Evolutionary conservation across 306 rosid species (phyloP).

Genomic region (Hippophae rhamnoides): DNA sequence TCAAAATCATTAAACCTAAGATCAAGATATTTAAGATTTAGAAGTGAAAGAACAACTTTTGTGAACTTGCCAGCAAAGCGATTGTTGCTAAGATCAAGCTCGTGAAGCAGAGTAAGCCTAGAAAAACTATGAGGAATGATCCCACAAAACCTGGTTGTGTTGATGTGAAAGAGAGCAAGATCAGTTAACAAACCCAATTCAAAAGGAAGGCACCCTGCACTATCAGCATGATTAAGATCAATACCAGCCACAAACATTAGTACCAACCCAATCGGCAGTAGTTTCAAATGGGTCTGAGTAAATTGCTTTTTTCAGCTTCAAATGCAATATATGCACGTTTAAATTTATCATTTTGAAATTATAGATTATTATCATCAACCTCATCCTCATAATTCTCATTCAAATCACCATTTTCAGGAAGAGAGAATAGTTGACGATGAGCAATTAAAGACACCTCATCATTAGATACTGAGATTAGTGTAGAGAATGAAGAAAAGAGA

Average conservation of each 20-base stretch:
- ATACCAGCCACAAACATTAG: conserved; percentile 11
- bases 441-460: too few relatives aligned
- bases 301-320: too few relatives aligned
- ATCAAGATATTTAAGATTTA: conserved; percentile 19
- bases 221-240: conserved; percentile 25
- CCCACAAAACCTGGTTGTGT: conserved; percentile 25
- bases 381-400: too few relatives aligned
- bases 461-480: too few relatives aligned
- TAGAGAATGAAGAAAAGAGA: too few relatives aligned
- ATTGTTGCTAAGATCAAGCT: conserved; percentile 24
- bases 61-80: conserved; percentile 19
- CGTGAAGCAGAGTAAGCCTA: conserved; percentile 15
- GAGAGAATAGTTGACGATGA: too few relatives aligned
- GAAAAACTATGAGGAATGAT: conserved; percentile 11
- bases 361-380: too few relatives aligned
- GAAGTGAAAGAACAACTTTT: conserved; percentile 16
- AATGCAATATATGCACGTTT: too few relatives aligned
- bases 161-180: conserved; percentile 22
- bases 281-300: too few relatives aligned
- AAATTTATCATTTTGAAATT: too few relatives aligned
- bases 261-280: too few relatives aligned
- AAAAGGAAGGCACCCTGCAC: conserved; percentile 19
- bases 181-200: conserved; percentile 21
- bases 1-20: conserved; percentile 24
- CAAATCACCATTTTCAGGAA: too few relatives aligned